phyloP scores from a whole-genome alignment of 1,284 basidiomycete genomes.

The Ceratobasidium theobromae region DNA sequence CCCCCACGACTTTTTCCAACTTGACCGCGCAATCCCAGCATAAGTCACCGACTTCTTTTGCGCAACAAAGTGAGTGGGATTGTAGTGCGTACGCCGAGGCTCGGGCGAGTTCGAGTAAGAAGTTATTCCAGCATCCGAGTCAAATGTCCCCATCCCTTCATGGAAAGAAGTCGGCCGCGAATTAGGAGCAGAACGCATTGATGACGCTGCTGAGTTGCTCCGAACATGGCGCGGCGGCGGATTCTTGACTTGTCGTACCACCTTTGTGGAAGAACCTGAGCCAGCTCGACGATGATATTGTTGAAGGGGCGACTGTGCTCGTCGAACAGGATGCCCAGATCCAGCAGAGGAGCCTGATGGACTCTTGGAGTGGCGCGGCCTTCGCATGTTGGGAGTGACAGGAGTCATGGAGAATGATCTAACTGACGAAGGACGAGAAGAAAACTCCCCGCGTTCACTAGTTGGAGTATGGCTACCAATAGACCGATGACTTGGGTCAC shows the following conservation, averaged over 20 bases:
- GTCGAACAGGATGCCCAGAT: slow-evolving; percentile 51
- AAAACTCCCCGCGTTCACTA: slow-evolving; percentile 70
- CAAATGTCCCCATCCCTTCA: slow-evolving; percentile 47
- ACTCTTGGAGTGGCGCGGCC: slow-evolving; percentile 65
- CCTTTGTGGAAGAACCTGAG: slow-evolving; percentile 73
- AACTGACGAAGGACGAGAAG: slow-evolving; percentile 72
- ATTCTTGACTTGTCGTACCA: slow-evolving; percentile 57
- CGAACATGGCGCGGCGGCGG: slow-evolving; percentile 58
- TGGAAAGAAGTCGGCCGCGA: slow-evolving; percentile 74
- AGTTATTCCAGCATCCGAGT: slow-evolving; percentile 20
- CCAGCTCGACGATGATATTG: slow-evolving; percentile 70
- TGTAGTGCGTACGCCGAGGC: slow-evolving; percentile 46
- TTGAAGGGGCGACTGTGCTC: slow-evolving; percentile 65
- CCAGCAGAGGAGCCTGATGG: slow-evolving; percentile 73
- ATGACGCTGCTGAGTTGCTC: slow-evolving; percentile 71
- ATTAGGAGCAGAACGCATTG: slow-evolving; percentile 66
- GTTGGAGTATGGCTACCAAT: slow-evolving; percentile 75
- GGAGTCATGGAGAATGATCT: slow-evolving; percentile 59
- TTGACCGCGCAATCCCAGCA: slow-evolving; percentile 57
- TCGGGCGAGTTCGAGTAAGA: slow-evolving; percentile 45
- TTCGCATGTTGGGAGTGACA: slow-evolving; percentile 37
- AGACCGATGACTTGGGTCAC: slow-evolving; percentile 58
- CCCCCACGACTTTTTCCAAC: slow-evolving; percentile 86
- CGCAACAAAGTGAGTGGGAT: slow-evolving; percentile 63
- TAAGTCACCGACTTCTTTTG: slow-evolving; percentile 63